Percentiles rank a stretch among this genome's conserved stretches.
These are phyloP conservation scores for Fusarium floridanum DNA, from an alignment of 2,329 filamentous ascomycete species.

Conservation along the genomic window DNA sequence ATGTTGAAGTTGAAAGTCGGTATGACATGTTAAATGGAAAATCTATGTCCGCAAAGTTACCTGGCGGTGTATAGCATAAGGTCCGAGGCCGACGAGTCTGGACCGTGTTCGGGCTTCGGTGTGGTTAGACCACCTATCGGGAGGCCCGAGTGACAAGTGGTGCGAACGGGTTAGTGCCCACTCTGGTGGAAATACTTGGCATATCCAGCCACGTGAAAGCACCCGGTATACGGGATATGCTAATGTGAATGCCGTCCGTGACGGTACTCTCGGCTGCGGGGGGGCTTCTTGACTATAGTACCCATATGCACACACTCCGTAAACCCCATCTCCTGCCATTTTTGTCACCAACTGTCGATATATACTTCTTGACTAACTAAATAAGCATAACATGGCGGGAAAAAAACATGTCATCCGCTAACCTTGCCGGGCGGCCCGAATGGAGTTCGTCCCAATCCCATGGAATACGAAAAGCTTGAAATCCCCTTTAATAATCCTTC, in stretches of 20 bases:
- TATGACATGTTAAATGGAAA: background rate
- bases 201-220: background rate
- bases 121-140: background rate
- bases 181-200: background rate
- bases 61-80: background rate
- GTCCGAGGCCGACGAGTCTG: background rate
- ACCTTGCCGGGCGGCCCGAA: background rate
- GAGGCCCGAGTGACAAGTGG: background rate
- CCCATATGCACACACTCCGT: background rate
- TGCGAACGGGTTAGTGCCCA: background rate
- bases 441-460: background rate
- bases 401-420: background rate
- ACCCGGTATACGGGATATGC: too few species aligned
- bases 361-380: background rate
- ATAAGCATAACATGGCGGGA: background rate
- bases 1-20: background rate
- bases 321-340: background rate
- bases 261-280: background rate
- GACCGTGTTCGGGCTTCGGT: background rate
- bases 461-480: background rate
- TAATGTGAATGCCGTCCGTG: background rate
- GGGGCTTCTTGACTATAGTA: too few species aligned
- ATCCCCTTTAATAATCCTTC: conserved; percentile 14
- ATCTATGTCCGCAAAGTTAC: background rate
- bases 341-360: background rate